Evolutionary conservation across 352 stramenopile genomes (phyloP).

Genomic region (Elongisporangium prolatum): DNA sequence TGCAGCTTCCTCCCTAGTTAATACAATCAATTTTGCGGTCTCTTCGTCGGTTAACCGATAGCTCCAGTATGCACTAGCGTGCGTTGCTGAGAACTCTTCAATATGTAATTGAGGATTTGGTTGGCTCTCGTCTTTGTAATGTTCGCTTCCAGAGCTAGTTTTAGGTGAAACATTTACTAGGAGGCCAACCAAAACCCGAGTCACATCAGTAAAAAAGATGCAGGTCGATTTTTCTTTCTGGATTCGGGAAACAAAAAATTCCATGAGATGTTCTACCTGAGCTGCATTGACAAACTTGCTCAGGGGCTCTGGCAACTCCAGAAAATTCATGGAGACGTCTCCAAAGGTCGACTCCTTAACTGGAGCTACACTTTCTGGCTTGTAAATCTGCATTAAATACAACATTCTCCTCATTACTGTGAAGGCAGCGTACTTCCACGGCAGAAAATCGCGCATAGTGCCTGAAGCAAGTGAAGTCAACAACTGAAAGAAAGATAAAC

Average conservation of each 20-base stretch:
- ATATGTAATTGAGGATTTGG: conserved; percentile 3
- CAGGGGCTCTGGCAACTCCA: conserved; percentile 2
- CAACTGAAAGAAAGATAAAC: conserved; percentile 20
- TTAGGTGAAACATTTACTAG: conserved; percentile 2
- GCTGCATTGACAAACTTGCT: conserved; percentile 5
- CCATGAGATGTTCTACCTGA: conserved; percentile 18
- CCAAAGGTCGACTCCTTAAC: not conserved
- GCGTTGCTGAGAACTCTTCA: conserved; percentile 23
- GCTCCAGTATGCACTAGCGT: conserved; percentile 28
- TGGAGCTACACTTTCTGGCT: not conserved
- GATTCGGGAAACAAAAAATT: conserved; percentile 25
- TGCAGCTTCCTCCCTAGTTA: not conserved
- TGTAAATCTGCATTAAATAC: not conserved
- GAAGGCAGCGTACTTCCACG: conserved; percentile 30
- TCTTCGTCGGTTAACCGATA: not conserved
- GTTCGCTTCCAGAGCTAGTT: not conserved
- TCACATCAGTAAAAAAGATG: conserved; percentile 32
- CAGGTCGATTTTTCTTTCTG: conserved; percentile 22
- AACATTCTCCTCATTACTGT: conserved; percentile 16
- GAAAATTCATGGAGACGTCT: not conserved
- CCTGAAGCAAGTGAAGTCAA: conserved; percentile 16
- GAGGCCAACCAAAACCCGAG: conserved; percentile 22
- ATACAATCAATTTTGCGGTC: not conserved
- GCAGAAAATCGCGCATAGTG: conserved; percentile 3
- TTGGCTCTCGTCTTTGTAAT: not conserved